phyloP scores from a whole-genome alignment of 495 filamentous ascomycete genomes.

The Xylaria grammica region DNA sequence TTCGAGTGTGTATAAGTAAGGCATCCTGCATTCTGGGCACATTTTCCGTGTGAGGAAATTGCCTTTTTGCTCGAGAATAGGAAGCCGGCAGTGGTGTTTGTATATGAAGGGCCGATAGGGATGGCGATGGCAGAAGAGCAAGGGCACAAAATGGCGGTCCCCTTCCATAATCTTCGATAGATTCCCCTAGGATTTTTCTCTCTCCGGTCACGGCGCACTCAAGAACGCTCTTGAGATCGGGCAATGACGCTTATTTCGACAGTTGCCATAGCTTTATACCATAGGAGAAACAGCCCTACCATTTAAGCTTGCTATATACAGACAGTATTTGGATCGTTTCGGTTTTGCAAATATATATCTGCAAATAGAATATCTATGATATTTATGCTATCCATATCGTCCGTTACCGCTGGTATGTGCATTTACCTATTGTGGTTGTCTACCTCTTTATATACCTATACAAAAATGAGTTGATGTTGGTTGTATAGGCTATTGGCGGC shows the following conservation, averaged over 20 bases:
- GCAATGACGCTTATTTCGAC: slow-evolving; percentile 31
- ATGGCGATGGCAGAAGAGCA: slow-evolving; percentile 28
- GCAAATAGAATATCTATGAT: not conserved
- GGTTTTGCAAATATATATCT: not conserved
- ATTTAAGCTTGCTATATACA: slow-evolving; percentile 2
- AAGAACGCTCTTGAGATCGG: slow-evolving; percentile 35
- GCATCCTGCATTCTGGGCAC: slow-evolving; percentile 13
- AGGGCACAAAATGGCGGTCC: slow-evolving; percentile 33
- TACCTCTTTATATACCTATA: too few species aligned
- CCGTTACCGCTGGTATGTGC: too few species aligned
- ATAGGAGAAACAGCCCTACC: slow-evolving; percentile 28
- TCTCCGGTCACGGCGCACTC: slow-evolving; percentile 31
- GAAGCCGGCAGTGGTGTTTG: slow-evolving; percentile 29
- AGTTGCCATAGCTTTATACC: slow-evolving; percentile 33
- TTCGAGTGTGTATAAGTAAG: slow-evolving; percentile 24
- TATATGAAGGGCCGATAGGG: slow-evolving; percentile 39
- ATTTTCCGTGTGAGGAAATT: slow-evolving; percentile 6
- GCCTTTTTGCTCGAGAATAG: slow-evolving; percentile 28
- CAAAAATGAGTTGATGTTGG: too few species aligned
- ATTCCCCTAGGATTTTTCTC: slow-evolving; percentile 42
- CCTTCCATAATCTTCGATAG: slow-evolving; percentile 39
- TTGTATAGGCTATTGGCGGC: too few species aligned
- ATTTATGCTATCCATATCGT: not conserved
- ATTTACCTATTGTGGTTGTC: not conserved
- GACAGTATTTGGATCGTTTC: not conserved